Conservation (phyloP, 257 asterid species). For the Solanum sitiens region DNA sequence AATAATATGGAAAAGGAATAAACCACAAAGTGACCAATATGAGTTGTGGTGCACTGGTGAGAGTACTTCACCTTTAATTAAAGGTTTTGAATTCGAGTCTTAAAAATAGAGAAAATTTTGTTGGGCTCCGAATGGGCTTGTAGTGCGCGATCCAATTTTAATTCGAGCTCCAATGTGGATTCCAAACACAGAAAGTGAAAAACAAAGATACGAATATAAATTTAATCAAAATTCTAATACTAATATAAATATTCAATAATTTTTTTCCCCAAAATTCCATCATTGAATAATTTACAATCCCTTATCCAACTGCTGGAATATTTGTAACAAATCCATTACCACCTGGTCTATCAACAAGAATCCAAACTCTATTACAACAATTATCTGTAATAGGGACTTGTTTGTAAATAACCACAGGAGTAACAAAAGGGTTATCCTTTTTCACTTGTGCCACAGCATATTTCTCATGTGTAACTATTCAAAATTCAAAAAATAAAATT, state of each 20-base stretch:
- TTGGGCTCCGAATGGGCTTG: no score
- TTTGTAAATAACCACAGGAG: not conserved
- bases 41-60: fast-evolving
- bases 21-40: not conserved
- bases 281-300: not conserved
- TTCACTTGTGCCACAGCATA: not conserved
- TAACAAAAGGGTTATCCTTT: not conserved
- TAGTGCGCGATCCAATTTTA: no score
- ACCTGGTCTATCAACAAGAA: not conserved
- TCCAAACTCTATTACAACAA: not conserved
- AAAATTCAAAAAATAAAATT: not conserved
- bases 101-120: fast-evolving
- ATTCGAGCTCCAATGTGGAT: fast-evolving
- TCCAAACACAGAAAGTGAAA: no score
- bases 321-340: not conserved
- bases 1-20: not conserved
- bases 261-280: not conserved
- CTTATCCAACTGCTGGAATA: not conserved
- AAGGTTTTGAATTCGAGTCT: no score
- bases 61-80: no score
- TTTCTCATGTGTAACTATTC: not conserved
- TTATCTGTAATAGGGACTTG: not conserved
- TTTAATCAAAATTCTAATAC: not conserved
- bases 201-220: not conserved
- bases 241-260: no score